Base-by-base conservation (phyloP, 73 alveolate species). In the Stentor roeselii region DNA sequence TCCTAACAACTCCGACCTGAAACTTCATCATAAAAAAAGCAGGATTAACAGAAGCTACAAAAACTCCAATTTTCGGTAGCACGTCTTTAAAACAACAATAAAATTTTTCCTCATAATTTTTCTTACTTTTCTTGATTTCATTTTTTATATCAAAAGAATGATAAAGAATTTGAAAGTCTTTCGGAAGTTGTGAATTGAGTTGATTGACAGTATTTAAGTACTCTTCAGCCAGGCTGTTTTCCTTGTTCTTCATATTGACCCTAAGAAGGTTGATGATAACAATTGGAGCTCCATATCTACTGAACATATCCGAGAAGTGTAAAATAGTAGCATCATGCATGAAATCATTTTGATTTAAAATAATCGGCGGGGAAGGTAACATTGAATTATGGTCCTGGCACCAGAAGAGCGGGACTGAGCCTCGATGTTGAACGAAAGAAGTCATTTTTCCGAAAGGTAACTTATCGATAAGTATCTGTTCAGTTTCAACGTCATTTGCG, bases 371-470 rank as follows among this genome's bases (percentile, higher is more conserved):
- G 59, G 93, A 91, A 32, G 94, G 92, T 3, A 83, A 78, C 75
- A 93, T 60, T 39, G 96, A 89, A 67, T 94, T 94, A 21, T 97
- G 96, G 34, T 95, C 97, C 90, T 95, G 86, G 75, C 93, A 84
- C 98, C 99, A 95, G 83, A 92, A 95, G 15, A 95, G 92, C 6
- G 99, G 99, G 59, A 97, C 95, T 35, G 98, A 93, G 42, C 99
- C 99, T 86, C 99, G 89, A 0, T 95, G 88, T 88, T 96, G 93
- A 15, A 91, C 94, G 84, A 90, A 97, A 39, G 99, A 90, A 30
- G 95, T 83, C 30, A 89, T 82, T 35, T 89, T 67, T 4, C 89
- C 89, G 39, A 30, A 30, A 67, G 89, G 87, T 84, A 86, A 88
- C 38, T 89, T 90, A 42, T 88, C 86, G 41, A 91, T 88, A 11